These are phyloP conservation scores for Epichloe aotearoae DNA, from an alignment of 2,329 filamentous ascomycete genomes.

Conservation along the genomic window DNA sequence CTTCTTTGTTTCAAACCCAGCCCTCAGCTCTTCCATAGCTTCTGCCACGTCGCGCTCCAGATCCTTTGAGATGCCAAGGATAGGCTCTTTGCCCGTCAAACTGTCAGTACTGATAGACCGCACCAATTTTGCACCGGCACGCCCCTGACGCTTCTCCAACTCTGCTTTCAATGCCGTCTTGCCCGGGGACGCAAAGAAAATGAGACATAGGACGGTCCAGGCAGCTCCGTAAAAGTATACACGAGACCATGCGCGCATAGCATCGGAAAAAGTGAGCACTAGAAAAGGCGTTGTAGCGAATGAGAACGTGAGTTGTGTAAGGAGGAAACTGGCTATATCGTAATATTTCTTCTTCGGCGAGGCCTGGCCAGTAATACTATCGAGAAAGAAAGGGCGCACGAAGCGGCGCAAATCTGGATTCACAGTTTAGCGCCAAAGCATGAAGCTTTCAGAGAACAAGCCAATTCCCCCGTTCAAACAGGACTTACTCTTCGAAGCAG, in stretches of 20 bases:
- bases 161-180: slow-evolving; percentile 45
- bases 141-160: slow-evolving; percentile 43
- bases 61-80: slow-evolving; percentile 69
- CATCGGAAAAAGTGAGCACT: slow-evolving; percentile 58
- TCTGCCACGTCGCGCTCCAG: slow-evolving; percentile 63
- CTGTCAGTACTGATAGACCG: slow-evolving; percentile 45
- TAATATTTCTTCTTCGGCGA: slow-evolving; percentile 71
- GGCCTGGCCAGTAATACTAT: slow-evolving; percentile 56
- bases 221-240: slow-evolving; percentile 82
- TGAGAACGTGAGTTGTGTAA: slow-evolving; percentile 70
- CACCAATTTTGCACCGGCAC: slow-evolving; percentile 30
- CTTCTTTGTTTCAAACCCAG: slow-evolving; percentile 46
- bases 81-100: slow-evolving; percentile 42
- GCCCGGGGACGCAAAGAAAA: slow-evolving; percentile 73
- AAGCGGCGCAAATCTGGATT: slow-evolving; percentile 70
- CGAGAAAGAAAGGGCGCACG: slow-evolving; percentile 84
- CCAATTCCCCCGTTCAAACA: neutral
- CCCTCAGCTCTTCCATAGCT: slow-evolving; percentile 59
- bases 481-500: slow-evolving; percentile 79
- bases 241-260: slow-evolving; percentile 63
- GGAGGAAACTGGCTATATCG: slow-evolving; percentile 61
- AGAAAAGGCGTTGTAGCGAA: slow-evolving; percentile 80
- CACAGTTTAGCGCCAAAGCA: neutral
- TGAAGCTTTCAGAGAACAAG: neutral
- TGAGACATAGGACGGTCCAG: slow-evolving; percentile 49